Evolutionary conservation across 2,329 filamentous ascomycete species (phyloP).

Genomic region (Nigrograna mackinnonii): DNA sequence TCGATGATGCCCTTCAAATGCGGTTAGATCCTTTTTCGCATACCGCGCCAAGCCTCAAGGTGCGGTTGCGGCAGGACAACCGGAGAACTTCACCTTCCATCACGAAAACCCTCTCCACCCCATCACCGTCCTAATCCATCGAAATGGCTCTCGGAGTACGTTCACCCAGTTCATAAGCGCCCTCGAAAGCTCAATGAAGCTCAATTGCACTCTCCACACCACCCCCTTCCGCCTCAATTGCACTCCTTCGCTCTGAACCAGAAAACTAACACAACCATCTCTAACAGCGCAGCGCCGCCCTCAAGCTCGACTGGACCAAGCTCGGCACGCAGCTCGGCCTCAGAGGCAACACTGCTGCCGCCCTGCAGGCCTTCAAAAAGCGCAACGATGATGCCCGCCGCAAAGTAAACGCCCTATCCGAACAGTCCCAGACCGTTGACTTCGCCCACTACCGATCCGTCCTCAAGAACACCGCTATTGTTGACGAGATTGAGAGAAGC

Average conservation of each 20-base stretch:
- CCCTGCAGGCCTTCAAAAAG: slow-evolving; percentile 98
- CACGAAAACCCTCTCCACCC: slow-evolving; percentile 49
- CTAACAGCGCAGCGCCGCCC: slow-evolving; percentile 88
- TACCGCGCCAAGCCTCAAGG: no score
- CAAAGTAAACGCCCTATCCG: slow-evolving; percentile 81
- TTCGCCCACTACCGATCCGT: slow-evolving; percentile 88
- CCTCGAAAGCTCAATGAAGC: slow-evolving; percentile 21
- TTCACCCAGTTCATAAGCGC: slow-evolving; percentile 19
- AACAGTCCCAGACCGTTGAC: slow-evolving; percentile 86
- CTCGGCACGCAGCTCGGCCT: slow-evolving; percentile 93
- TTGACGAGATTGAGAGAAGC: slow-evolving; percentile 97
- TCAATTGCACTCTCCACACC: slow-evolving; percentile 36
- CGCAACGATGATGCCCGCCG: slow-evolving; percentile 98
- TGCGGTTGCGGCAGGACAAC: slow-evolving; percentile 3
- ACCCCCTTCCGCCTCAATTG: slow-evolving; percentile 28
- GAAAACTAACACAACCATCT: slow-evolving; percentile 34
- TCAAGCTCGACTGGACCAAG: slow-evolving; percentile 99
- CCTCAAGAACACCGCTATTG: slow-evolving; percentile 93
- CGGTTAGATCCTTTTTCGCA: no score
- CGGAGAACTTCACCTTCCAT: slow-evolving; percentile 40
- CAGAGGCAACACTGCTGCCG: slow-evolving; percentile 88
- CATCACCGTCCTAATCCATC: slow-evolving; percentile 42
- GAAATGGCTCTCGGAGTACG: slow-evolving; percentile 50
- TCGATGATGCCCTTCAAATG: no score
- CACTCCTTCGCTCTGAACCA: slow-evolving; percentile 15